A percentile compares a stretch with the other conserved stretches of the same genome.
Evolutionary conservation across 2,329 filamentous ascomycete species (phyloP).

Genomic region (Alternaria ethzedia): DNA sequence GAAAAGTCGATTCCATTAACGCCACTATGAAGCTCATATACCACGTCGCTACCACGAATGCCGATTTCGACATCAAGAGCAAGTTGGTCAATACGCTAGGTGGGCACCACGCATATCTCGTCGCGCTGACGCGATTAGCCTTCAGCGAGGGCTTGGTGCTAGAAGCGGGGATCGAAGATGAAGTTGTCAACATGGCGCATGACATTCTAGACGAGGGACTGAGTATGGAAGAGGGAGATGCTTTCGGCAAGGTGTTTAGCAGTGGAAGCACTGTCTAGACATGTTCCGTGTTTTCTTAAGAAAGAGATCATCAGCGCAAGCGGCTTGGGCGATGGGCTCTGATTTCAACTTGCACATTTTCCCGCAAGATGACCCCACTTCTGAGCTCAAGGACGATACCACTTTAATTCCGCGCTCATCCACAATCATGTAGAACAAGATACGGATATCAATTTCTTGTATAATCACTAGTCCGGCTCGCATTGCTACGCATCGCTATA

Average conservation of each 20-base stretch:
- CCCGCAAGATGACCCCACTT: slow-evolving; percentile 80
- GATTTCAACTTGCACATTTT: slow-evolving; percentile 97
- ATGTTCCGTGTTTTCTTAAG: slow-evolving; percentile 85
- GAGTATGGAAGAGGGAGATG: slow-evolving; percentile 78
- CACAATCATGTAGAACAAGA: slow-evolving; percentile 69
- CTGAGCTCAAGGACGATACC: slow-evolving; percentile 98
- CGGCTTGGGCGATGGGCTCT: slow-evolving; percentile 90
- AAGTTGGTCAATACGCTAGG: slow-evolving; percentile 75
- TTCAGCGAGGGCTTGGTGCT: slow-evolving; percentile 82
- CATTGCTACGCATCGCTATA: background rate
- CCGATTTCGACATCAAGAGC: slow-evolving; percentile 69
- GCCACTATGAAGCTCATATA: slow-evolving; percentile 66
- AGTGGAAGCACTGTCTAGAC: slow-evolving; percentile 21
- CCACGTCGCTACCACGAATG: slow-evolving; percentile 65
- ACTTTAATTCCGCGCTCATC: slow-evolving; percentile 98
- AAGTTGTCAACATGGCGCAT: slow-evolving; percentile 81
- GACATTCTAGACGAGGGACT: slow-evolving; percentile 80
- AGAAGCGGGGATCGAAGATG: slow-evolving; percentile 76
- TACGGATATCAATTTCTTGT: background rate
- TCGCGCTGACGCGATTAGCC: slow-evolving; percentile 81
- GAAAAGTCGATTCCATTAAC: slow-evolving; percentile 62
- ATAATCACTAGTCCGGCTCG: background rate
- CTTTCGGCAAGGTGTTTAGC: slow-evolving; percentile 56
- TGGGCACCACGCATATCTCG: slow-evolving; percentile 80
- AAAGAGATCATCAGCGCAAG: slow-evolving; percentile 97